Percentiles rank a stretch among this genome's conserved stretches.
Conservation (phyloP, 192 early-diverging fungal species). For the Podila epigama region DNA sequence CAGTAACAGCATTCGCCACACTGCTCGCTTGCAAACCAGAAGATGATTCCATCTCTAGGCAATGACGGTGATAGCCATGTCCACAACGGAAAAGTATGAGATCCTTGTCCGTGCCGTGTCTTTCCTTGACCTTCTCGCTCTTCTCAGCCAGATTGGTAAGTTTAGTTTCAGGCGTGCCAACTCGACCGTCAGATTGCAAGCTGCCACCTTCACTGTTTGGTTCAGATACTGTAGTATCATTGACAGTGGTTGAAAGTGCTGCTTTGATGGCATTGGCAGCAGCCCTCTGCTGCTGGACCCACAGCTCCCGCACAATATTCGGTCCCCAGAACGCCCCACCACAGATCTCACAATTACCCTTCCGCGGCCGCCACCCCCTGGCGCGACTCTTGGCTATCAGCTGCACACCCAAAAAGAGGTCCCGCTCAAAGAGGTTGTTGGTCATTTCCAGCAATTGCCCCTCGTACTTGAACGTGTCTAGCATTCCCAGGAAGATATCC, state of each 20-base stretch:
- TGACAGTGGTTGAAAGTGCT: conserved; percentile 32
- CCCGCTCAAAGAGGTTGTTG: conserved; percentile 66
- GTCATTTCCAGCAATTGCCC: conserved; percentile 67
- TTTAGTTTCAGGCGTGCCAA: conserved; percentile 1
- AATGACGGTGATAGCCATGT: conserved; percentile 62
- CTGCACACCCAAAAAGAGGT: conserved; percentile 60
- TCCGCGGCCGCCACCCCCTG: conserved; percentile 63
- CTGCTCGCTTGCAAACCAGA: not conserved
- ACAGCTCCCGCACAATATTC: conserved; percentile 51
- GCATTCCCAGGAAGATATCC: conserved; percentile 68
- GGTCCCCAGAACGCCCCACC: conserved; percentile 57
- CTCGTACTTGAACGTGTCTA: conserved; percentile 71
- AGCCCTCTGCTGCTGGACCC: conserved; percentile 52
- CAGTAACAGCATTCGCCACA: not conserved
- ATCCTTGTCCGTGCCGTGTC: conserved; percentile 30
- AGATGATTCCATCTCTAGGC: conserved; percentile 47
- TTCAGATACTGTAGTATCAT: not conserved
- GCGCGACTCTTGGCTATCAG: conserved; percentile 57
- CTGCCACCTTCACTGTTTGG: conserved; percentile 23
- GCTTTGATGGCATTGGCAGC: conserved; percentile 48
- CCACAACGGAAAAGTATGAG: conserved; percentile 60
- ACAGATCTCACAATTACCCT: conserved; percentile 63
- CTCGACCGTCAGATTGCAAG: conserved; percentile 11
- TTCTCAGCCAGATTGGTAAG: not conserved
- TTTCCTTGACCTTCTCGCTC: conserved; percentile 4